Conservation (phyloP, 345 rosid species). For the Rhizophora apiculata region DNA sequence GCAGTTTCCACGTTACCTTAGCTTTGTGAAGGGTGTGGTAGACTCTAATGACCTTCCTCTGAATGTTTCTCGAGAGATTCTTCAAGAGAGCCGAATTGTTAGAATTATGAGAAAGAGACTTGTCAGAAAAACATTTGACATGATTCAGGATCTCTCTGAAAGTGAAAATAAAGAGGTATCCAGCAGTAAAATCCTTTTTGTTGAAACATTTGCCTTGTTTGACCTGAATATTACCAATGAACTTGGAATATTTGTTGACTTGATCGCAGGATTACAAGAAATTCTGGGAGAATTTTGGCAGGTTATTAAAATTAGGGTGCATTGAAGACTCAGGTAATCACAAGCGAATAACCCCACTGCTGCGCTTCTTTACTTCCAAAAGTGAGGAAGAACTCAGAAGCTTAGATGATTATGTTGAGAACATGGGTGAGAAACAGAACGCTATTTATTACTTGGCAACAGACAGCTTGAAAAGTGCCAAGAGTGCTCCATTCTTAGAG, state of each 20-base stretch:
- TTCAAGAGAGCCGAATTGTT: constrained; percentile 74
- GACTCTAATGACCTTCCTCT: constrained; percentile 98
- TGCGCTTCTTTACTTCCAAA: constrained; percentile 79
- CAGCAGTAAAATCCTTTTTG: not conserved
- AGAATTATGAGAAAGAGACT: constrained; percentile 98
- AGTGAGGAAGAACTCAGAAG: constrained; percentile 74
- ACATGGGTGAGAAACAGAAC: constrained; percentile 94
- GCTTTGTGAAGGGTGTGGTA: constrained; percentile 96
- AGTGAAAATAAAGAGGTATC: constrained; percentile 87
- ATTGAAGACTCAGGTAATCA: constrained; percentile 96
- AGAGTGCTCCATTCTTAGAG: constrained; percentile 94
- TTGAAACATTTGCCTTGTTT: not conserved
- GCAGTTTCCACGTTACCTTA: constrained; percentile 95
- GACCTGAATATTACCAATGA: not conserved
- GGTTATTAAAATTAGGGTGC: constrained; percentile 87
- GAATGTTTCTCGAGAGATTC: constrained; percentile 93
- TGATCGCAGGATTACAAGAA: constrained; percentile 81
- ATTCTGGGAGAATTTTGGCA: constrained; percentile 98
- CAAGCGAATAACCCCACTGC: constrained; percentile 83
- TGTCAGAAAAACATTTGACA: constrained; percentile 90
- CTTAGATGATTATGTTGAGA: constrained; percentile 85
- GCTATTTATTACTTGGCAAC: constrained; percentile 92
- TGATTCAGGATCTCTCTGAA: constrained; percentile 86
- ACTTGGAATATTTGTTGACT: constrained; percentile 10
- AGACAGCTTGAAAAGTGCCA: constrained; percentile 93